Conservation (phyloP, 148 eudicot genomes). For the Arbutus unedo region DNA sequence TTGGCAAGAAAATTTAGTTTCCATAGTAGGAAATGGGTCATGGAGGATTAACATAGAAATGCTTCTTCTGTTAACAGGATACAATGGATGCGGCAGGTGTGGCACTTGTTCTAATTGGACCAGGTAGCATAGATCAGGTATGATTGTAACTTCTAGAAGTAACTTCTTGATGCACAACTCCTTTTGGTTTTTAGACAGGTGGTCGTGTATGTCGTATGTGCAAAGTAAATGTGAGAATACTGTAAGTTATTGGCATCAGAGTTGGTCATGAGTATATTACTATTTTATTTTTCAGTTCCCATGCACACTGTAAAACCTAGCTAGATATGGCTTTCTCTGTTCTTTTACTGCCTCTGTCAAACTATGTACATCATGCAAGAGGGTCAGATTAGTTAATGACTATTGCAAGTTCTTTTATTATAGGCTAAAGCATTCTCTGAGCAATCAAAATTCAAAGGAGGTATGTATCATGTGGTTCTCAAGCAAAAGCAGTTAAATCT, state of each 20-base stretch:
- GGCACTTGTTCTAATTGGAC: slow-evolving; percentile 88
- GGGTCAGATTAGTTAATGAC: neutral
- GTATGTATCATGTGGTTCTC: slow-evolving; percentile 30
- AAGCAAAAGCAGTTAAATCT: neutral
- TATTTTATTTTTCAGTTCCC: neutral
- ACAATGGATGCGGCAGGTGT: slow-evolving; percentile 88
- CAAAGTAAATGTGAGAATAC: too few relatives aligned
- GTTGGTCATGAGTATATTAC: neutral
- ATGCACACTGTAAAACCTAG: neutral
- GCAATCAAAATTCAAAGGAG: slow-evolving; percentile 91
- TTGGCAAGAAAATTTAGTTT: neutral
- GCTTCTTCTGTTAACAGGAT: slow-evolving; percentile 42
- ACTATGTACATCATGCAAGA: neutral
- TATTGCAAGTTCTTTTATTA: slow-evolving; percentile 10
- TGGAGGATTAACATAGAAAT: neutral
- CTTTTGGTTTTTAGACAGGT: neutral
- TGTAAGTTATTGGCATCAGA: slow-evolving; percentile 1
- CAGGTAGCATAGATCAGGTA: slow-evolving; percentile 93
- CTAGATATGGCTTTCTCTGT: neutral
- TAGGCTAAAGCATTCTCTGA: slow-evolving; percentile 78
- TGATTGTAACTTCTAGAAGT: slow-evolving; percentile 1
- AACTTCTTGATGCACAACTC: neutral
- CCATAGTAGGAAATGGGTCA: neutral
- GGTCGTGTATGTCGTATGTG: too few relatives aligned
- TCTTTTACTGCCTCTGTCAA: neutral